Evolutionary conservation across 1,284 basidiomycete genomes (phyloP), one percentile per base, ranked within the genome.

Genomic region (Phylloboletellus chloephorus): DNA sequence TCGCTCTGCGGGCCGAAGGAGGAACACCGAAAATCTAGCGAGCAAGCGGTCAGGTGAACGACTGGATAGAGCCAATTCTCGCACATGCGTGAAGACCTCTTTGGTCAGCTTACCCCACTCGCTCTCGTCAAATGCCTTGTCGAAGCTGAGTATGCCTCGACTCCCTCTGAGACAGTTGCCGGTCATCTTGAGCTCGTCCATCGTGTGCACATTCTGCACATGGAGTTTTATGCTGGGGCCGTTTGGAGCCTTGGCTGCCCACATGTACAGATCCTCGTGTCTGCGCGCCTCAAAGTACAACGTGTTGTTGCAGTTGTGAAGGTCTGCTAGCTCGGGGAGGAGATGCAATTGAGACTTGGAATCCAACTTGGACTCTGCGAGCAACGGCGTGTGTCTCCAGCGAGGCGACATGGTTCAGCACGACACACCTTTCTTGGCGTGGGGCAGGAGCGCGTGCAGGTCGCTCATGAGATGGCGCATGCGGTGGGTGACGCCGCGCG

Each of bases 171-270:
- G 68, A 65, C 96, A 98, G 65, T 99, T 98, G 17, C 96, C 96
- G 3, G 94, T 97, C 94, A 98, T 91, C 70, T 98, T 98, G 54
- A 99, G 75, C 66, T 99, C 96, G 69, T 98, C 96, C 96, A 98
- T 98, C 29, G 96, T 99, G 66, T 99, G 96, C 43, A 97, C 77
- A 65, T 98, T 99, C 66, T 98, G 93, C 15, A 98, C 92, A 60
- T 98, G 95, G 72, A 98, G 78, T 66, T 98, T 98, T 63, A 95
- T 84, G 53, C 86, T 92, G 6, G 96, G 96, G 2, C 96, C 96
- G 60, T 99, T 99, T 15, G 96, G 96, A 30, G 93, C 91, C 64
- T 98, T 95, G 16, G 88, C 82, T 13, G 93, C 86, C 96, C 96
- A 99, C 51, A 98, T 68, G 61, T 98, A 99, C 34, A 99, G 73